These are phyloP conservation scores for Trichosporon inkin DNA, from an alignment of 1,284 basidiomycete species.

Conservation along the genomic window DNA sequence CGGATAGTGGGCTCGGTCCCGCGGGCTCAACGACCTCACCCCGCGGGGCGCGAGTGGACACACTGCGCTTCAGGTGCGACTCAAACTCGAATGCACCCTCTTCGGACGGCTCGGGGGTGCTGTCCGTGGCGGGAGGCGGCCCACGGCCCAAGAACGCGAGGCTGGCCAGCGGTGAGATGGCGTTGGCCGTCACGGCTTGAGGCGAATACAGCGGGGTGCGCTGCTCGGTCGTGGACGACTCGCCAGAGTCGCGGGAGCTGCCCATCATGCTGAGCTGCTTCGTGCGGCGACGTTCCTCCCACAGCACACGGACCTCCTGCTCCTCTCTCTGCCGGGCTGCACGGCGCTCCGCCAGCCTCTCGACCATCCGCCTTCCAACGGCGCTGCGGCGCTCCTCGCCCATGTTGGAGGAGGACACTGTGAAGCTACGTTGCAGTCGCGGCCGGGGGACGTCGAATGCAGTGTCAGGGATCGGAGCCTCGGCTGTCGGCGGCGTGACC, in stretches of 20 bases:
- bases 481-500: constrained; percentile 5
- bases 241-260: neutral
- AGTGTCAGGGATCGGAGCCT: constrained; percentile 17
- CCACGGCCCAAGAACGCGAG: neutral
- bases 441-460: constrained; percentile 33
- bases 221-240: neutral
- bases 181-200: constrained; percentile 1
- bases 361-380: constrained; percentile 50
- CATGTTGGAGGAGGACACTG: constrained; percentile 46
- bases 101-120: constrained; percentile 12
- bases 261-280: constrained; percentile 4
- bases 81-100: constrained; percentile 45
- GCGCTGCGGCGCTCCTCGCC: constrained; percentile 50
- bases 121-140: neutral
- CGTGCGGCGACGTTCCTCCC: constrained; percentile 38
- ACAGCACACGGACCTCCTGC: constrained; percentile 35
- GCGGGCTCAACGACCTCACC: constrained; percentile 18
- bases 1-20: constrained; percentile 11
- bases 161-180: constrained; percentile 3
- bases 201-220: constrained; percentile 2
- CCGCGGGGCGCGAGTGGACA: constrained; percentile 42
- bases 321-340: constrained; percentile 42
- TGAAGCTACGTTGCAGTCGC: constrained; percentile 46
- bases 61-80: constrained; percentile 36
- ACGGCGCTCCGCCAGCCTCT: constrained; percentile 41